Evolutionary conservation across 805 yeast genomes (phyloP).

Genomic region (Saturnispora saitoi): DNA sequence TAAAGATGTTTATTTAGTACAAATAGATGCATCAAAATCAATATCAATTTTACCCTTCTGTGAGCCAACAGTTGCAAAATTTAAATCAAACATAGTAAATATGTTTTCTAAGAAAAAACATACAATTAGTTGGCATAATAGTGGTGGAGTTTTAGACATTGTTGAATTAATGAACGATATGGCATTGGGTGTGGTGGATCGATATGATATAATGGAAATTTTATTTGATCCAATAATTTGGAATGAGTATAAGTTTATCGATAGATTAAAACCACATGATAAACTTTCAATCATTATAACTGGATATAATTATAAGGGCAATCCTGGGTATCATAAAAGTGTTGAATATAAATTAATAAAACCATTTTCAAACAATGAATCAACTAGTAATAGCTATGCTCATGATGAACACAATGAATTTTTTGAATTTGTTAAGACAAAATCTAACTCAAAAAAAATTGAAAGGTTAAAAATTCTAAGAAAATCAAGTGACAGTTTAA

Average conservation of each 20-base stretch:
- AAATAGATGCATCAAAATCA: not conserved
- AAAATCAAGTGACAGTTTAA: not conserved
- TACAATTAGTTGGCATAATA: not conserved
- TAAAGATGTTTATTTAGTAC: not conserved
- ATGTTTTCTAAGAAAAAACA: not conserved
- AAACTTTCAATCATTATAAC: not conserved
- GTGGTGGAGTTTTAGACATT: not conserved
- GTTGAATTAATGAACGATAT: constrained; percentile 1
- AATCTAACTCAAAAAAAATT: not conserved
- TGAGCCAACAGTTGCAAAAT: not conserved
- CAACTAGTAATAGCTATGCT: not conserved
- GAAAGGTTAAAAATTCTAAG: not conserved
- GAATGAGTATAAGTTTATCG: not conserved
- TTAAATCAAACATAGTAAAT: not conserved
- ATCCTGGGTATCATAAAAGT: not conserved
- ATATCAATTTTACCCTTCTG: not conserved
- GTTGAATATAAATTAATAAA: not conserved
- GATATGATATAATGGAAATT: not conserved
- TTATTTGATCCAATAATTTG: not conserved
- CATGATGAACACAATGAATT: not conserved
- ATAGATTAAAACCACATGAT: not conserved
- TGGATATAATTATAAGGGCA: not conserved
- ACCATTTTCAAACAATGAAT: not conserved
- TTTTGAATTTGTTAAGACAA: not conserved
- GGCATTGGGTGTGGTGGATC: not conserved